A percentile compares a stretch with the other conserved stretches of the same genome.
Evolutionary conservation across 1,284 basidiomycete genomes (phyloP).

Genomic region (Puccinia polysora): DNA sequence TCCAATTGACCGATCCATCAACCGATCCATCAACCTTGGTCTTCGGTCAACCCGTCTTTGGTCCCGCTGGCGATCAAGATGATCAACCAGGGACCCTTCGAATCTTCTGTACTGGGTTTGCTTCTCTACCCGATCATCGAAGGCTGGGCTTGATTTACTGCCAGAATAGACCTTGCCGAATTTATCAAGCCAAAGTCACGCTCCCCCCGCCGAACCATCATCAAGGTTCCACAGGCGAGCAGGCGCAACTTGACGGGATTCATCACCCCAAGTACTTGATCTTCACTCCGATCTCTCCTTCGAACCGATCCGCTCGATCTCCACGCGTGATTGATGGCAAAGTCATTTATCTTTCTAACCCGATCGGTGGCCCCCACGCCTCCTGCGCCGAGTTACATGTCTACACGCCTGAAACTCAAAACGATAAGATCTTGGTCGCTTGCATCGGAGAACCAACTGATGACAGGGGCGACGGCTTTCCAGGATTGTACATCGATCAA

Average conservation of each 20-base stretch:
- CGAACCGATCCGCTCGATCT: slow-evolving; percentile 60
- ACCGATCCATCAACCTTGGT: background rate
- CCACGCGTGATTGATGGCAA: slow-evolving; percentile 57
- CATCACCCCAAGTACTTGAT: slow-evolving; percentile 7
- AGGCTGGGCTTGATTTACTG: slow-evolving; percentile 63
- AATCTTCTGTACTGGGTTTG: slow-evolving; percentile 63
- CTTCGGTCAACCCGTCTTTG: slow-evolving; percentile 27
- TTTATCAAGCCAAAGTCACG: slow-evolving; percentile 56
- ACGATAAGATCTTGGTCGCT: slow-evolving; percentile 53
- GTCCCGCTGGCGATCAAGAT: background rate
- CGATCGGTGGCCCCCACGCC: slow-evolving; percentile 62
- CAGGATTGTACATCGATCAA: slow-evolving; percentile 62
- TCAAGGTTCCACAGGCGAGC: background rate
- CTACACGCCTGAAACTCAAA: background rate
- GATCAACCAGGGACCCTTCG: slow-evolving; percentile 22
- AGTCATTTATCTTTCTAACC: slow-evolving; percentile 61
- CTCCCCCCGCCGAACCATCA: background rate
- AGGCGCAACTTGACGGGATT: slow-evolving; percentile 46
- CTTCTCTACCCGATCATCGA: slow-evolving; percentile 60
- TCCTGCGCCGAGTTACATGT: slow-evolving; percentile 60
- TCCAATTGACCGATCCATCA: slow-evolving; percentile 15
- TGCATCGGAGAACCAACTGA: slow-evolving; percentile 55
- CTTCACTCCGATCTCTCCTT: slow-evolving; percentile 55
- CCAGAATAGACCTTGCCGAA: slow-evolving; percentile 61
- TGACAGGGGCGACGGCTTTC: slow-evolving; percentile 56